Base-by-base conservation (phyloP, 2,329 filamentous ascomycete species). In the Metarhizium robertsii region DNA sequence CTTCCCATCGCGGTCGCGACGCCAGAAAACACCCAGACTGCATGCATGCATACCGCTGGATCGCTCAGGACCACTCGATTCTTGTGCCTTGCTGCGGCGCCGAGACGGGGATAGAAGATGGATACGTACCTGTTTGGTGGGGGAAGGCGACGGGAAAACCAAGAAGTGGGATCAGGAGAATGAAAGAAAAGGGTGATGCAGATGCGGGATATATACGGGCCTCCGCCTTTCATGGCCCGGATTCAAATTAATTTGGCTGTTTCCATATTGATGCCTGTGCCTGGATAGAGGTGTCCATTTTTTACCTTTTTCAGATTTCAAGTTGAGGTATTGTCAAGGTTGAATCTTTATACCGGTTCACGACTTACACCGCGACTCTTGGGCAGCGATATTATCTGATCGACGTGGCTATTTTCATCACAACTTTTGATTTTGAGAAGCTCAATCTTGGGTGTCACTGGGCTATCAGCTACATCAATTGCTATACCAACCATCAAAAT, bases 31-130 rank as follows among this genome's bases (percentile, higher is more conserved):
- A 29, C 13, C 20, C 7, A 14, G 18, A 25, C n/a, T 48, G 45
- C 45, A 48, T 48, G 25, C 18, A 38, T 52, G 50, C 50, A 43
- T 25, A 30, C n/a, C 25, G 20, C 54, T 32, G 40, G 50, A 16
- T 48, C 7, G 5, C 11, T 30, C 20, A 48, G 45, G 64, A 56
- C 64, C 64, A 65, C 58, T 65, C 60, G 59, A 61, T 61, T 47
- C 42, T 16, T 34, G 53, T 38, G 49, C 14, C 14, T 18, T 6
- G 30, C 49, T 13, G 29, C 13, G n/a, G 4, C 30, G 32, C 14
- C 49, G 49, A 51, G 48, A 50, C 48, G 48, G 14, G 8, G 20
- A 7, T 8, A 50, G 48, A 32, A 18, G 18, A 20, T 38, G 49
- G 10, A 51, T 36, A 40, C n/a, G 42, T 20, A 18, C 25, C 25